Evolutionary conservation across 2,329 filamentous ascomycete species (phyloP).

Genomic region (Periconia macrospinosa): DNA sequence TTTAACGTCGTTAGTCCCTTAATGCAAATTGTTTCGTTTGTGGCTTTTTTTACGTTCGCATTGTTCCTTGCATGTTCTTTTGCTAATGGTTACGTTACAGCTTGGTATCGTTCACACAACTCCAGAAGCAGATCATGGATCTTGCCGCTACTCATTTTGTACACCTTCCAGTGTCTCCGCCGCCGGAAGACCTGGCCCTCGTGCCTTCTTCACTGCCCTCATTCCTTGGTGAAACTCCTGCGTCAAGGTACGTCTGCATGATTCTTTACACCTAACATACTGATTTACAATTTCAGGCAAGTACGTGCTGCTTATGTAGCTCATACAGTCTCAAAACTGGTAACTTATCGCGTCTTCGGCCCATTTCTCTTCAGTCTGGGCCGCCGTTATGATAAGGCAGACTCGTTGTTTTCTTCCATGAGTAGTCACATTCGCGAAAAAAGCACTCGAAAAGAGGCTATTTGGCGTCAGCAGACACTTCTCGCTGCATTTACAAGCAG

Average conservation of each 20-base stretch:
- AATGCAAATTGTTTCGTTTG: constrained; percentile 30
- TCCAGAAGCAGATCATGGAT: constrained; percentile 55
- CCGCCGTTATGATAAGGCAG: constrained; percentile 58
- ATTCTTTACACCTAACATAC: neutral
- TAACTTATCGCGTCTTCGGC: constrained; percentile 59
- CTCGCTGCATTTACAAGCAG: constrained; percentile 60
- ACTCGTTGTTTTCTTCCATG: constrained; percentile 57
- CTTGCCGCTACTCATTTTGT: constrained; percentile 56
- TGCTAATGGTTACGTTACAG: constrained; percentile 36
- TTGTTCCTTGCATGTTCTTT: constrained; percentile 1
- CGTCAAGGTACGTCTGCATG: constrained; percentile 43
- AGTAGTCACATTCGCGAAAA: constrained; percentile 60
- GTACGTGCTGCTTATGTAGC: constrained; percentile 58
- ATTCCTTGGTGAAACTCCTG: constrained; percentile 56
- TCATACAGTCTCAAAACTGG: constrained; percentile 59
- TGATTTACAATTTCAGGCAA: constrained; percentile 37
- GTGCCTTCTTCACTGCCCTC: constrained; percentile 57
- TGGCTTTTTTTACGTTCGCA: constrained; percentile 8
- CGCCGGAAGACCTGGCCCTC: constrained; percentile 53
- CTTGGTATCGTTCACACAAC: constrained; percentile 55
- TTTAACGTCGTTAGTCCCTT: constrained; percentile 18
- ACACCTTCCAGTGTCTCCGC: constrained; percentile 54
- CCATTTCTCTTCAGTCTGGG: constrained; percentile 61
- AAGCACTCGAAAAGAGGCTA: constrained; percentile 58
- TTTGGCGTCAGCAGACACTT: constrained; percentile 61